Percentiles rank a stretch among this genome's conserved stretches.
phyloP scores from a whole-genome alignment of 2,329 filamentous ascomycete species.

The Orbilia oligospora region DNA sequence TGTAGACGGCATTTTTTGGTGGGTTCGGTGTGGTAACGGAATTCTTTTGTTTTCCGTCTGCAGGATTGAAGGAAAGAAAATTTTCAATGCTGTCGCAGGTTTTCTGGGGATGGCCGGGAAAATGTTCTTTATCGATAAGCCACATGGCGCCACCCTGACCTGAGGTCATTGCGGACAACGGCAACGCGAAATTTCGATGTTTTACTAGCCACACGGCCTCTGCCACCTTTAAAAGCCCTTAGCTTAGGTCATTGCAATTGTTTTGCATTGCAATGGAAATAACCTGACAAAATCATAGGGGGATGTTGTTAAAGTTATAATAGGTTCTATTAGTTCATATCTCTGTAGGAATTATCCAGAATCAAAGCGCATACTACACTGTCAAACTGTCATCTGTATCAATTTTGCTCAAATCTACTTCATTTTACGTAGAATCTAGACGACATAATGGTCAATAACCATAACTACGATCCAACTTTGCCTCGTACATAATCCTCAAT shows the following conservation, averaged over 20 bases:
- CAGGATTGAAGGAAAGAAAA: constrained; percentile 21
- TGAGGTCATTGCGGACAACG: constrained; percentile 36
- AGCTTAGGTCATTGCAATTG: too few relatives aligned
- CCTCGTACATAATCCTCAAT: too few relatives aligned
- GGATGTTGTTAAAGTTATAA: too few relatives aligned
- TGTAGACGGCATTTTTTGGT: constrained; percentile 52
- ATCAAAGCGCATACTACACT: too few relatives aligned
- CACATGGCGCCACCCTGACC: constrained; percentile 53
- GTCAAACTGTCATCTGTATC: background rate
- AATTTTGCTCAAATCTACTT: background rate
- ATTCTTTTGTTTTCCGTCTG: background rate
- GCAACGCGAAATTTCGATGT: constrained; percentile 17
- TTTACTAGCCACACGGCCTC: constrained; percentile 23
- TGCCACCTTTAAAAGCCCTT: too few relatives aligned
- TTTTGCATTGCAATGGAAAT: too few relatives aligned
- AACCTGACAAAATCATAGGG: too few relatives aligned
- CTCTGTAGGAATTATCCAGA: too few relatives aligned
- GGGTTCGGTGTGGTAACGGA: constrained; percentile 18
- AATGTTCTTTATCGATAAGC: constrained; percentile 58
- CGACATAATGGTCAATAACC: too few relatives aligned
- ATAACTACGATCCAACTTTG: too few relatives aligned
- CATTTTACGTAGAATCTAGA: background rate
- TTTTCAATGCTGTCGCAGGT: constrained; percentile 16
- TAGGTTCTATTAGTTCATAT: too few relatives aligned
- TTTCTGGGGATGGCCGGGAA: constrained; percentile 7